Conservation (phyloP, 345 rosid species). For the Dipteronia dyeriana region DNA sequence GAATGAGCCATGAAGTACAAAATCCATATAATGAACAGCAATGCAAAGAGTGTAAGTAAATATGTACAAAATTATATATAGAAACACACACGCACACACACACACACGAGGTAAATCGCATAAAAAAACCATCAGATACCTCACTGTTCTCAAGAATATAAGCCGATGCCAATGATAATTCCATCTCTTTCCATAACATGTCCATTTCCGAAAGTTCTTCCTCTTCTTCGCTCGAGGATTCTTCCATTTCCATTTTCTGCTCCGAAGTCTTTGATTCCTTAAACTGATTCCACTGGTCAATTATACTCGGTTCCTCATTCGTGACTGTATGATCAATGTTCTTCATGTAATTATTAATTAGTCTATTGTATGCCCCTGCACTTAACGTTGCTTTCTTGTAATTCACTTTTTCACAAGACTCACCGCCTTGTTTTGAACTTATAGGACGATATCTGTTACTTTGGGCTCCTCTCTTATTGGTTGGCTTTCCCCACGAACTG, state of each 20-base stretch:
- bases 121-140: constrained; percentile 36
- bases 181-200: constrained; percentile 93
- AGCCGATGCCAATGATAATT: constrained; percentile 68
- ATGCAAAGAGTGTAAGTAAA: neutral
- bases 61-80: neutral
- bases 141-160: constrained; percentile 75
- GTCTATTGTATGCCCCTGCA: constrained; percentile 70
- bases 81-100: neutral
- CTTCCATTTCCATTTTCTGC: constrained; percentile 33
- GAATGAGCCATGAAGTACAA: constrained; percentile 10
- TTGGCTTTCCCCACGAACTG: constrained; percentile 39
- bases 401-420: constrained; percentile 32
- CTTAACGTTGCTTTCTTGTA: constrained; percentile 54
- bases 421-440: constrained; percentile 23
- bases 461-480: constrained; percentile 33
- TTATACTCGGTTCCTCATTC: constrained; percentile 51
- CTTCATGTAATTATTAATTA: constrained; percentile 75
- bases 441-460: constrained; percentile 22
- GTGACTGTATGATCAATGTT: constrained; percentile 60
- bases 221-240: constrained; percentile 44
- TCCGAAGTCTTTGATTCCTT: constrained; percentile 36
- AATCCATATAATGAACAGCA: neutral
- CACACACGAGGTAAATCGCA: neutral
- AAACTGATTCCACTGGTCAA: constrained; percentile 74
- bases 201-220: constrained; percentile 72